Evolutionary conservation across 2,329 filamentous ascomycete species (phyloP), one percentile per base, ranked within the genome.

Genomic region (Meredithiella fracta): DNA sequence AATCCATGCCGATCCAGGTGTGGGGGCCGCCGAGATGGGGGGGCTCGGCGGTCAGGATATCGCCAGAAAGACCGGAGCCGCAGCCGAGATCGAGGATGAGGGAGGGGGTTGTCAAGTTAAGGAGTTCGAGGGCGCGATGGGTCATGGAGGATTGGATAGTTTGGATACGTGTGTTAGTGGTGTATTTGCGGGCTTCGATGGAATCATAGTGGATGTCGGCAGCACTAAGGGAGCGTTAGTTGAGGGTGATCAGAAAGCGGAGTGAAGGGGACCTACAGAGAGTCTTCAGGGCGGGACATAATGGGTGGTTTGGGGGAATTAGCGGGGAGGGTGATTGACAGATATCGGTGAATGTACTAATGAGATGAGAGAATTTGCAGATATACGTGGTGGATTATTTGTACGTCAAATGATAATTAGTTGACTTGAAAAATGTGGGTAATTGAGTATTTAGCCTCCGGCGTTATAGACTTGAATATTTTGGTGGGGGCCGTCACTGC

Each of bases 191-290:
- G 31, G 92, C 91, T 75, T 96, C 91, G 68, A 77, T 76, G 72
- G 97, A 91, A 74, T 96, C 85, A 77, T 98, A 98, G 75, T 94
- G 94, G 66, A 97, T 84, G 72, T 98, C 92, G 61, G 92, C 91
- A 53, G 90, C 87, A 67, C 88, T 94, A 67, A 14, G 40, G 34
- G 37, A 20, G 29, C 7, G 9, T 7, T 22, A 25, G 17, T 2
- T 23, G n/a, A 40, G 20, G 9, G 14, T 40, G 31, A 40, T 15
- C 17, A 53, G 15, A 44, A 20, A 2, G 15, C 29, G 11, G 2
- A 38, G 34, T 9, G 31, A 51, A 34, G 42, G 40, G 5, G 42
- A 29, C 22, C 15, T 75, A 92, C 86, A 97, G 82, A 62, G 81
- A 85, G 72, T 98, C 92, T 76, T 98, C 92, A 61, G 92, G 92